Conservation (phyloP, 192 early-diverging fungal species). For the Gigaspora rosea region DNA sequence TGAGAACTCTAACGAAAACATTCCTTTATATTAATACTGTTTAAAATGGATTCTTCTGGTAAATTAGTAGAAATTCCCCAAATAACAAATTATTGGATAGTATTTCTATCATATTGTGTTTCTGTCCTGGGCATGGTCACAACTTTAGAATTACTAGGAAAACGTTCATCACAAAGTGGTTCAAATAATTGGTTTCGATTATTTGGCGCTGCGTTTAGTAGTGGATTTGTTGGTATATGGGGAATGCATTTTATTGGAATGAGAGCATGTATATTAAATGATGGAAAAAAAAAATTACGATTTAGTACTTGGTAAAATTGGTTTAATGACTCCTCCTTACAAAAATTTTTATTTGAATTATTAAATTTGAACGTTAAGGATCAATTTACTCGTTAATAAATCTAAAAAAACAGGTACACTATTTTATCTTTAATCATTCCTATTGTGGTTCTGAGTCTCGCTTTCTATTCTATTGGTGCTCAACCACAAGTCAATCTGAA, state of each 20-base stretch:
- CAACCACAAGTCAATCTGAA: constrained; percentile 29
- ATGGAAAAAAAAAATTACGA: neutral
- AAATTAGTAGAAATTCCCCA: too few relatives aligned
- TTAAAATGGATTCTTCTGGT: too few relatives aligned
- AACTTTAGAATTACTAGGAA: constrained; percentile 41
- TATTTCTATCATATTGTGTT: constrained; percentile 34
- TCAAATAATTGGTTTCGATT: constrained; percentile 39
- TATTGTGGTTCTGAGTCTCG: constrained; percentile 35
- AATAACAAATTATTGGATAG: too few relatives aligned
- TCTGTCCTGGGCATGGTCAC: constrained; percentile 45
- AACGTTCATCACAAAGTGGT: constrained; percentile 37
- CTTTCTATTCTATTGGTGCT: constrained; percentile 39
- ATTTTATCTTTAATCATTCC: constrained; percentile 37
- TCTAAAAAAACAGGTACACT: constrained; percentile 36
- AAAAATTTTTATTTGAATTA: neutral
- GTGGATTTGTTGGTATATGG: constrained; percentile 49
- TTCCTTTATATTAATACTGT: too few relatives aligned
- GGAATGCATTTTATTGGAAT: constrained; percentile 51
- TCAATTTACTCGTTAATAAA: too few relatives aligned
- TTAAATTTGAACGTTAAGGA: neutral
- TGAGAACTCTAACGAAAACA: too few relatives aligned
- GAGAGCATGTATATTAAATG: constrained; percentile 33
- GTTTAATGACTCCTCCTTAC: too few relatives aligned
- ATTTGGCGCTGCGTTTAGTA: constrained; percentile 39
- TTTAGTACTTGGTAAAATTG: neutral